Conservation (phyloP, 2,329 filamentous ascomycete genomes). For the Fusarium incarnatum region DNA sequence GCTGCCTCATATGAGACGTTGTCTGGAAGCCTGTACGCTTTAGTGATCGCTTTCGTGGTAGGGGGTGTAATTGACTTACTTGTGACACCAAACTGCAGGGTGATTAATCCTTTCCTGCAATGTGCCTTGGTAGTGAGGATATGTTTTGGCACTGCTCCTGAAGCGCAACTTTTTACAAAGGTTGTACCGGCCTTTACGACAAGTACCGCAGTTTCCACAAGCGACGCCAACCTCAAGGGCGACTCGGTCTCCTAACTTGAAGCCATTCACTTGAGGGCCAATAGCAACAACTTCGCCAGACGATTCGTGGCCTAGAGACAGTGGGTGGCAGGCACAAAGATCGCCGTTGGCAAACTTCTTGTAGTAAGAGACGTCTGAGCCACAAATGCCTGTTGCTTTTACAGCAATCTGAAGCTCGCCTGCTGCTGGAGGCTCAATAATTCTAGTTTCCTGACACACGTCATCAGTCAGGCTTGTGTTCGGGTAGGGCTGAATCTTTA, state of each 20-base stretch:
- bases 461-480: slow-evolving; percentile 31
- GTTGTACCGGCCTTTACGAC: slow-evolving; percentile 68
- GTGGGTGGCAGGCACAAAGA: slow-evolving; percentile 72
- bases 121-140: slow-evolving; percentile 73
- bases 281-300: slow-evolving; percentile 68
- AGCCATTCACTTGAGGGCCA: slow-evolving; percentile 64
- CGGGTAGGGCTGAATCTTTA: slow-evolving; percentile 41
- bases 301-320: slow-evolving; percentile 74
- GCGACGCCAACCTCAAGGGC: slow-evolving; percentile 69
- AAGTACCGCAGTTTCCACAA: slow-evolving; percentile 63
- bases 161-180: slow-evolving; percentile 72
- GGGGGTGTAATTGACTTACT: slow-evolving; percentile 54
- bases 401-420: slow-evolving; percentile 74
- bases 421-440: slow-evolving; percentile 58
- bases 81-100: slow-evolving; percentile 71
- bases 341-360: slow-evolving; percentile 79
- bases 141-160: slow-evolving; percentile 70
- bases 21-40: slow-evolving; percentile 64
- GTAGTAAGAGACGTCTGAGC: slow-evolving; percentile 78
- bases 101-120: slow-evolving; percentile 73
- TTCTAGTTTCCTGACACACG: slow-evolving; percentile 61
- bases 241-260: slow-evolving; percentile 67
- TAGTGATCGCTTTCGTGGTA: neutral
- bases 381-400: slow-evolving; percentile 75
- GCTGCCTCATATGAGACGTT: slow-evolving; percentile 69